Evolutionary conservation across 495 filamentous ascomycete genomes (phyloP).

Genomic region (Neurospora sp.): DNA sequence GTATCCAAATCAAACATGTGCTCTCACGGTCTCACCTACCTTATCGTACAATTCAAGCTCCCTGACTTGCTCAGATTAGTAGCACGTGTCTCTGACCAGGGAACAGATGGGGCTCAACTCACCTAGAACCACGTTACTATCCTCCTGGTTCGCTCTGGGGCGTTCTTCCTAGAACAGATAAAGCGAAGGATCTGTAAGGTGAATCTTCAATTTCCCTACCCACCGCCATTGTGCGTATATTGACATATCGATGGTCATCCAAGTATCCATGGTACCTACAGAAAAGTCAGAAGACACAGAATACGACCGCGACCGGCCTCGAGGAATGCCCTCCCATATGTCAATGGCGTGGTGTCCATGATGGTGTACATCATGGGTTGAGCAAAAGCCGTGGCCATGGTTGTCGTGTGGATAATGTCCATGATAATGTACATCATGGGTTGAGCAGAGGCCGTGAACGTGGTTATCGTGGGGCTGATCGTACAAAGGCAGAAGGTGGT

Average conservation of each 20-base stretch:
- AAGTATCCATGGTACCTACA: background rate
- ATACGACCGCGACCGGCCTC: background rate
- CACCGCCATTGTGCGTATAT: background rate
- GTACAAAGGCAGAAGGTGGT: background rate
- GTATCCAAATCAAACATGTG: background rate
- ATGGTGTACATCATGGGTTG: background rate
- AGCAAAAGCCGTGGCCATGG: no score
- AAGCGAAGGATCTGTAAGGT: background rate
- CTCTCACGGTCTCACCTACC: background rate
- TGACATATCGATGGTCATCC: background rate
- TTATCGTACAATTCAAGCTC: background rate
- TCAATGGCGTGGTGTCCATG: background rate
- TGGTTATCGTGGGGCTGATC: background rate
- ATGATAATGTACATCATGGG: background rate
- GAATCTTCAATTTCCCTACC: background rate
- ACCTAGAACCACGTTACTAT: background rate
- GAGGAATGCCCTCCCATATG: background rate
- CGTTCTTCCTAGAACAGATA: background rate
- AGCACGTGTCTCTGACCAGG: background rate
- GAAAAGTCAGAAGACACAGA: background rate
- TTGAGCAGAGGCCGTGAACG: background rate
- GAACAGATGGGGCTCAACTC: background rate
- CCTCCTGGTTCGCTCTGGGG: background rate
- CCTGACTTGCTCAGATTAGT: background rate
- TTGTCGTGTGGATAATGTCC: no score